phyloP scores from a whole-genome alignment of 1,284 basidiomycete genomes.

The Malassezia pachydermatis region DNA sequence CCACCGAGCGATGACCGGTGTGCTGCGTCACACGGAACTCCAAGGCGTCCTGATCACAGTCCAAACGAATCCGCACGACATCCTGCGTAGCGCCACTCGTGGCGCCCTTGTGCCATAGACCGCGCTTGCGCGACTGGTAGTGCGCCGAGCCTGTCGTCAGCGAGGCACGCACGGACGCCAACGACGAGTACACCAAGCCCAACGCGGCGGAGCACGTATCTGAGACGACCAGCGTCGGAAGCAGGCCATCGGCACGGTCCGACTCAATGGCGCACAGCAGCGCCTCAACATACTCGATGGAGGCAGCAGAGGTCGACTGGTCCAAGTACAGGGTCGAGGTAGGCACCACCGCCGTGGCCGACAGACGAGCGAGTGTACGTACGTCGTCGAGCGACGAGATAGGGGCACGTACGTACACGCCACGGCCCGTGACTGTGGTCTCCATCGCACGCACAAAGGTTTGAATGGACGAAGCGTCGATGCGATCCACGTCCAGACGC shows the following conservation, averaged over 20 bases:
- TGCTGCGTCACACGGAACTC: slow-evolving; percentile 87
- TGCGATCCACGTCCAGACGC: slow-evolving; percentile 27
- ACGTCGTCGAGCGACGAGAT: slow-evolving; percentile 23
- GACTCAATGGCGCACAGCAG: slow-evolving; percentile 59
- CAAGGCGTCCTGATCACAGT: slow-evolving; percentile 87
- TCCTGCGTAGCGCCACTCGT: slow-evolving; percentile 88
- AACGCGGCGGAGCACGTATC: slow-evolving; percentile 59
- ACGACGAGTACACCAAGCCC: slow-evolving; percentile 94
- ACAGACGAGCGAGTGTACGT: slow-evolving; percentile 19
- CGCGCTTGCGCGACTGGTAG: slow-evolving; percentile 84
- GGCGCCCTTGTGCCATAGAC: slow-evolving; percentile 93
- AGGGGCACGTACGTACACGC: slow-evolving; percentile 28
- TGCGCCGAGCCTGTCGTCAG: slow-evolving; percentile 81
- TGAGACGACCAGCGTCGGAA: slow-evolving; percentile 69
- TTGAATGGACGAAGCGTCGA: slow-evolving; percentile 22
- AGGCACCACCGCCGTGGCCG: slow-evolving; percentile 30
- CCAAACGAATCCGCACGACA: slow-evolving; percentile 68
- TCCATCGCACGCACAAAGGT: slow-evolving; percentile 24
- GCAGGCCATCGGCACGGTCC: slow-evolving; percentile 83
- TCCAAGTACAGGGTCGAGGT: slow-evolving; percentile 25
- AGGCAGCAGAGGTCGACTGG: slow-evolving; percentile 7
- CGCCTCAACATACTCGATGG: slow-evolving; percentile 39
- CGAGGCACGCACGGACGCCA: slow-evolving; percentile 72
- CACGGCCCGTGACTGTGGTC: slow-evolving; percentile 31
- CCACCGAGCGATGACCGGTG: slow-evolving; percentile 51